Evolutionary conservation across 2,329 filamentous ascomycete species (phyloP), one percentile per base, ranked within the genome.

Genomic region (Tolypocladium inflatum): DNA sequence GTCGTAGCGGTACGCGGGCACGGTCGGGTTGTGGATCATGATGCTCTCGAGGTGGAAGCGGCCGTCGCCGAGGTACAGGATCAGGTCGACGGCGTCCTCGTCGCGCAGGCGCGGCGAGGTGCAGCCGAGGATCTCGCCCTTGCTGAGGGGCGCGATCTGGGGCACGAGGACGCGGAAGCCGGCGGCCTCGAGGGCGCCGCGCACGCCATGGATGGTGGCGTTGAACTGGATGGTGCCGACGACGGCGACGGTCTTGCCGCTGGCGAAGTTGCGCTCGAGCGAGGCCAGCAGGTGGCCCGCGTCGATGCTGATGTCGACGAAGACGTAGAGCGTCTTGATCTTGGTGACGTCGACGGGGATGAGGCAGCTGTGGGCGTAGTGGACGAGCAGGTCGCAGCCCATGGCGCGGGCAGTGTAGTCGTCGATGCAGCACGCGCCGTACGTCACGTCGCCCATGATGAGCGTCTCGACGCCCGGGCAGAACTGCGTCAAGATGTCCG

Each of bases 161-260:
- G 94, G 94, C 38, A 97, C 88, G 30, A 96, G 70, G 39, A 97
- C 83, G 59, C 82, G 84, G 78, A 93, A 97, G 19, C 94, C 94
- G 17, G 90, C 90, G 50, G 83, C 85, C 65, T 96, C 90, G 8
- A 99, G 82, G 19, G 85, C 82, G 37, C 86, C 81, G 62, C 86
- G 85, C 17, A 96, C 85, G 19, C 90, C 90, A 73, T 99, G 94
- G 38, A 99, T 87, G 0, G 94, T 97, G 41, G 92, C 90, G 74
- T 99, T 99, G 80, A 99, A 99, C 72, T 99, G 94, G 65, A 99
- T 99, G 0, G 94, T 99, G 54, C 94, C 93, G 19, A 99, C 93
- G 64, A 97, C 82, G 6, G 94, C 94, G 59, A 99, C 86, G 0
- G 88, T 93, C 74, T 94, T 96, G 2, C 90, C 89, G 0, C 87